Conservation (phyloP, 306 rosid genomes). For the Phaseolus lunatus region DNA sequence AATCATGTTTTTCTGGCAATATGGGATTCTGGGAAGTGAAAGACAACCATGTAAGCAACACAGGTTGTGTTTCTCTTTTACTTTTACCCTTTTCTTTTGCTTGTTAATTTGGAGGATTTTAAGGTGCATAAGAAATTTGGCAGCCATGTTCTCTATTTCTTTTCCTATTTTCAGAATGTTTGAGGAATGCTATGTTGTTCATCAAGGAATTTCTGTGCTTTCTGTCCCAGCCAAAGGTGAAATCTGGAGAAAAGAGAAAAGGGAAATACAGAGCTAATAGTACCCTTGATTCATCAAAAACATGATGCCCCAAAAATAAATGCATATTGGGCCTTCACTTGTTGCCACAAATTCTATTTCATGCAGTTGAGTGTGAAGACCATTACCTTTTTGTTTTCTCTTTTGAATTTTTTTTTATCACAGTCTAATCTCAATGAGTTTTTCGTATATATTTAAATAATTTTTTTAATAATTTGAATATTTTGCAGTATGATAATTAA, state of each 20-base stretch:
- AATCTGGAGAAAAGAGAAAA: no score
- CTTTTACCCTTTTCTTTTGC: neutral
- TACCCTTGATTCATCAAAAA: neutral
- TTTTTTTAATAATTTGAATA: no score
- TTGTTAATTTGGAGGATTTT: neutral
- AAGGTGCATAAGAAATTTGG: neutral
- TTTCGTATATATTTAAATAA: no score
- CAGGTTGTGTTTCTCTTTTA: constrained; percentile 30
- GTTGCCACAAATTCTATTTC: neutral
- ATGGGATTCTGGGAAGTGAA: constrained; percentile 31
- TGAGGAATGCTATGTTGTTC: neutral
- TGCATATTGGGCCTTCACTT: neutral
- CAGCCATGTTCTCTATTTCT: neutral
- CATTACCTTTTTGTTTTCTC: no score
- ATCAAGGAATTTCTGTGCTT: no score
- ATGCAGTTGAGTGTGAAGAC: neutral
- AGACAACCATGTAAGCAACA: neutral
- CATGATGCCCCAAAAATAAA: constrained; percentile 12
- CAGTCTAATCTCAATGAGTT: no score
- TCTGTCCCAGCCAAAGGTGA: no score
- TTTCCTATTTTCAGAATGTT: neutral
- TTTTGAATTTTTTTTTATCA: no score
- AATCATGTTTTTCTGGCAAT: constrained; percentile 60
- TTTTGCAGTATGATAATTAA: no score
- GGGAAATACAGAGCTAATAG: no score